Percentiles rank a stretch among this genome's conserved stretches.
phyloP scores from a whole-genome alignment of 2,329 filamentous ascomycete species.

The Dothiorella sarmentorum region DNA sequence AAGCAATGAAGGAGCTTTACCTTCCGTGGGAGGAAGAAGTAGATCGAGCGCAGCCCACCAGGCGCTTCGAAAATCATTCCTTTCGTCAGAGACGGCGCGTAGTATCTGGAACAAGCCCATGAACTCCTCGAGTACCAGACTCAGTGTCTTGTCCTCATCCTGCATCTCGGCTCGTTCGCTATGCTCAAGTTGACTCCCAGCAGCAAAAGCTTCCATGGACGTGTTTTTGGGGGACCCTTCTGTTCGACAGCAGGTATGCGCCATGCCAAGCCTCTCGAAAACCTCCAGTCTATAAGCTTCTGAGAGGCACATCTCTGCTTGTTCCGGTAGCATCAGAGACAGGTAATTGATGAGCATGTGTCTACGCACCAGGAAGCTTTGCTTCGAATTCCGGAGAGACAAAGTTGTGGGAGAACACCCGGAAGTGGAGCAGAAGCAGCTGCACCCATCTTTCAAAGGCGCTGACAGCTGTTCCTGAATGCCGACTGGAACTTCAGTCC shows the following conservation, averaged over 20 bases:
- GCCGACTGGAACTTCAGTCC: neutral
- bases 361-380: neutral
- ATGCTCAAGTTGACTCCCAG: neutral
- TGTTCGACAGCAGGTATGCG: neutral
- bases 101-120: neutral
- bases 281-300: neutral
- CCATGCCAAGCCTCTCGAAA: neutral
- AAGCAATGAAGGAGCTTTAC: neutral
- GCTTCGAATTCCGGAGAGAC: neutral
- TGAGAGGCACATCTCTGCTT: neutral
- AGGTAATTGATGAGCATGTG: neutral
- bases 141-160: neutral
- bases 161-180: neutral
- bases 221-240: too few species aligned
- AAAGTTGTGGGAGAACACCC: neutral
- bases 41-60: neutral
- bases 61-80: neutral
- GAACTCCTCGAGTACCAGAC: neutral
- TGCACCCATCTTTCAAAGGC: neutral
- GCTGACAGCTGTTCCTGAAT: neutral
- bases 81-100: neutral
- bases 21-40: neutral
- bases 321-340: neutral
- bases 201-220: neutral
- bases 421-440: neutral